phyloP scores from a whole-genome alignment of 2,329 filamentous ascomycete genomes.

The Ophiostoma quercus region DNA sequence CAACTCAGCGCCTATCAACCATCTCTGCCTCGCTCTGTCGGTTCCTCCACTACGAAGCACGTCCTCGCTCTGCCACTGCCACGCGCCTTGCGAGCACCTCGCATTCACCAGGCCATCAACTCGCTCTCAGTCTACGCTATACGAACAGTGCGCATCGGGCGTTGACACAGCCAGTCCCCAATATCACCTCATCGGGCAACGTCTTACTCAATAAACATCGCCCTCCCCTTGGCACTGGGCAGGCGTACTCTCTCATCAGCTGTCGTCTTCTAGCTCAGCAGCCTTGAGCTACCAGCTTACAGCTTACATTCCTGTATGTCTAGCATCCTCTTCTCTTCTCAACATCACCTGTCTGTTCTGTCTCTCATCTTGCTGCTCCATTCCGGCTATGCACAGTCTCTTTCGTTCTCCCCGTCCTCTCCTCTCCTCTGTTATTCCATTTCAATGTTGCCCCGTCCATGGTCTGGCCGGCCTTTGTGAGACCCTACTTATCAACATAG shows the following conservation, averaged over 20 bases:
- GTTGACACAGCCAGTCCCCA: background rate
- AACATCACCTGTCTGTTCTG: background rate
- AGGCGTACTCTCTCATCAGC: background rate
- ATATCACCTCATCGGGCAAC: constrained; percentile 1
- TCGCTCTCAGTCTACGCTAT: background rate
- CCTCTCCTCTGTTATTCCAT: background rate
- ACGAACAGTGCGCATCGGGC: background rate
- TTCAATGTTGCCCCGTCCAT: constrained; percentile 2
- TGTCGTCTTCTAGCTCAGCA: background rate
- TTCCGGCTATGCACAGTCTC: constrained; percentile 3
- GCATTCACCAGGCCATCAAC: background rate
- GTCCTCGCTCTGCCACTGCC: background rate
- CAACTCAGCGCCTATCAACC: background rate
- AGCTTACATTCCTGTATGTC: background rate
- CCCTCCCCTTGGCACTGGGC: constrained; percentile 2
- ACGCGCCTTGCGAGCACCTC: background rate
- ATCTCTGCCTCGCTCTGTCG: background rate
- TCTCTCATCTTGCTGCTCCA: background rate
- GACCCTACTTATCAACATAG: constrained; percentile 2
- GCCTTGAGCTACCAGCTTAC: background rate
- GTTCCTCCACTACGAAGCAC: background rate
- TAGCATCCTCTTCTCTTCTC: too few species aligned
- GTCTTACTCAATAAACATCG: background rate
- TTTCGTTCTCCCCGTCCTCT: background rate
- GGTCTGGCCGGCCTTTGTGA: constrained; percentile 11